phyloP scores from a whole-genome alignment of 129 eudicot species.

The Centaurea solstitialis region DNA sequence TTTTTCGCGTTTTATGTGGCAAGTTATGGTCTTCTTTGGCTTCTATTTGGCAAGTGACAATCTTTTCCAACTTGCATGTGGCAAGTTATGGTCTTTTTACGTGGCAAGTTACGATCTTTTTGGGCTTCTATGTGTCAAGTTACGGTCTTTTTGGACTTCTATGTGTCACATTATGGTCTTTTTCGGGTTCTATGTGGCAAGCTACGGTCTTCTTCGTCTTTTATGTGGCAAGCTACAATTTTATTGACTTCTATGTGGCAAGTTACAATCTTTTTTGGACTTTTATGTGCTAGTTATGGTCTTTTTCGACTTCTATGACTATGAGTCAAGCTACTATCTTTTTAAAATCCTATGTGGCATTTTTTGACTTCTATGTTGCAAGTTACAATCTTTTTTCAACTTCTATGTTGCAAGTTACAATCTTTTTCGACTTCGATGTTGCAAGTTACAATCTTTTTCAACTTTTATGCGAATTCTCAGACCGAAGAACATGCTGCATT shows the following conservation, averaged over 20 bases:
- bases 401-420: background rate
- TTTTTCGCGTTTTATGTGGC: background rate
- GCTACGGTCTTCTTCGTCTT: background rate
- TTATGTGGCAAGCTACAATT: background rate
- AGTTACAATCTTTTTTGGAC: background rate
- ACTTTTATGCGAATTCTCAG: slow-evolving; percentile 30
- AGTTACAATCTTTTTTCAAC: background rate
- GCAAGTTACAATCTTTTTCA: background rate
- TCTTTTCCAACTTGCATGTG: background rate
- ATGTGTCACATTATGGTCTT: too few relatives aligned
- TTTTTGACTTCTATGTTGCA: too few relatives aligned
- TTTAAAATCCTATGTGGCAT: background rate
- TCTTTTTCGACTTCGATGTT: background rate
- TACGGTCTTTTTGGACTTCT: background rate
- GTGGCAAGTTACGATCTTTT: background rate
- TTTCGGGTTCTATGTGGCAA: too few relatives aligned
- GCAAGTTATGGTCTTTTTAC: background rate
- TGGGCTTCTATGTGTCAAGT: background rate
- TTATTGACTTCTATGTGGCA: background rate
- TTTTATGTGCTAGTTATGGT: background rate
- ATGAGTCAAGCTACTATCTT: background rate
- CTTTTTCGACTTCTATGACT: background rate
- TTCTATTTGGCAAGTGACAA: background rate
- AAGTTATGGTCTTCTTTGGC: background rate
- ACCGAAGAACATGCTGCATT: slow-evolving; percentile 75